Evolutionary conservation across 257 asterid species (phyloP).

Genomic region (Cinchona pubescens): DNA sequence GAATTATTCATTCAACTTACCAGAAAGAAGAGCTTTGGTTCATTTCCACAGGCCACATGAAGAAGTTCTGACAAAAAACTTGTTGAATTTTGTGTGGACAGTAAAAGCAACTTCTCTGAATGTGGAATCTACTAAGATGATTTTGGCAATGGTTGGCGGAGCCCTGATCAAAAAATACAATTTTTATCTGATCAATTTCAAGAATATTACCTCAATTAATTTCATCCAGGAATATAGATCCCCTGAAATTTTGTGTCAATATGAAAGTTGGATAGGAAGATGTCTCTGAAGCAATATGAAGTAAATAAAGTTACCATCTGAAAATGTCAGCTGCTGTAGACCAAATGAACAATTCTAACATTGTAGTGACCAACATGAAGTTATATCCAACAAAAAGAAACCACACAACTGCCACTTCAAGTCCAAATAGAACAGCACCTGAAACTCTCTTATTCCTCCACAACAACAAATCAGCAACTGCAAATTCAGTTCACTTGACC

Average conservation of each 20-base stretch:
- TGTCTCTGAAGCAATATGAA: no score
- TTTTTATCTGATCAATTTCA: neutral
- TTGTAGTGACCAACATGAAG: slow-evolving; percentile 46
- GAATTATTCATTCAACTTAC: slow-evolving; percentile 20
- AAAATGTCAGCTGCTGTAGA: slow-evolving; percentile 37
- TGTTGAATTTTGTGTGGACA: slow-evolving; percentile 34
- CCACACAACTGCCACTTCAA: slow-evolving; percentile 51
- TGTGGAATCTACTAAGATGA: slow-evolving; percentile 33
- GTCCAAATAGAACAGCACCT: slow-evolving; percentile 41
- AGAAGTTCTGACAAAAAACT: slow-evolving; percentile 26
- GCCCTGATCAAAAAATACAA: slow-evolving; percentile 31
- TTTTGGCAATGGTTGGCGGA: slow-evolving; percentile 44
- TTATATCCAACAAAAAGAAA: slow-evolving; percentile 51
- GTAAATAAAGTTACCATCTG: slow-evolving; percentile 31
- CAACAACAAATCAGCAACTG: slow-evolving; percentile 57
- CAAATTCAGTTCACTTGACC: neutral
- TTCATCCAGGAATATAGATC: neutral
- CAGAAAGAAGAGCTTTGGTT: slow-evolving; percentile 47
- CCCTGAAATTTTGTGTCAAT: neutral
- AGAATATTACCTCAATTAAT: neutral
- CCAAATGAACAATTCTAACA: slow-evolving; percentile 58
- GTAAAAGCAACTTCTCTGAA: slow-evolving; percentile 28
- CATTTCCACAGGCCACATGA: slow-evolving; percentile 46
- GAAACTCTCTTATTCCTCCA: slow-evolving; percentile 55
- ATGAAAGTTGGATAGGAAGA: neutral